phyloP scores from a whole-genome alignment of 2,329 filamentous ascomycete genomes.

The Mollisia scopiformis region DNA sequence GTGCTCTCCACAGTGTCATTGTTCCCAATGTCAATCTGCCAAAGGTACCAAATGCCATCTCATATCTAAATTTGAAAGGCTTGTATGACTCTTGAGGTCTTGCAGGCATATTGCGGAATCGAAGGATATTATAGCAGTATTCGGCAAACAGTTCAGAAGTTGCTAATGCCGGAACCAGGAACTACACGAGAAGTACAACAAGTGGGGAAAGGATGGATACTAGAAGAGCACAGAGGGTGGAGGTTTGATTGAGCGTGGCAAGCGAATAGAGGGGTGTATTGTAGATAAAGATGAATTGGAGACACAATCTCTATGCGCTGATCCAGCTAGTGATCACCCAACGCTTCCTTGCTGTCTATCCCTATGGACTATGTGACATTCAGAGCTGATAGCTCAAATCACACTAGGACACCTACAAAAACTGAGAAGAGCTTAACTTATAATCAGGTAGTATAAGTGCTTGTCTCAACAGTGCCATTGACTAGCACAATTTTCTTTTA shows the following conservation, averaged over 20 bases:
- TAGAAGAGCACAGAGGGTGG: constrained; percentile 36
- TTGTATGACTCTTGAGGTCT: background rate
- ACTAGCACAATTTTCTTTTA: no score
- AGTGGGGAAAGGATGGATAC: constrained; percentile 97
- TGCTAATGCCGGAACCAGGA: constrained; percentile 51
- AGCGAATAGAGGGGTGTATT: constrained; percentile 23
- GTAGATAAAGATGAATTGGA: constrained; percentile 31
- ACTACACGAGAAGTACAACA: constrained; percentile 98
- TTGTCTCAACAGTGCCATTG: no score
- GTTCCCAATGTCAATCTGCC: constrained; percentile 92
- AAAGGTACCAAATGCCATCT: constrained; percentile 60
- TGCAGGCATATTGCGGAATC: background rate
- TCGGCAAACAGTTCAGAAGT: background rate
- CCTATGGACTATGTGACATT: background rate
- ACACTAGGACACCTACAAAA: no score
- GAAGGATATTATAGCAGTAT: background rate
- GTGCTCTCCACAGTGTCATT: constrained; percentile 92
- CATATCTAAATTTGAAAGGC: background rate
- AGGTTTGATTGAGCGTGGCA: constrained; percentile 1
- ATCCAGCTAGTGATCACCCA: background rate
- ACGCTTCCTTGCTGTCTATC: background rate
- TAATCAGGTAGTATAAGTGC: no score
- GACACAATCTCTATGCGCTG: constrained; percentile 5
- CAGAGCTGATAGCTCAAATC: no score
- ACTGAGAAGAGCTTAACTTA: no score